These are phyloP conservation scores for Sarocladiaceae sp. DNA, from an alignment of 2,329 filamentous ascomycete species.

Conservation along the genomic window DNA sequence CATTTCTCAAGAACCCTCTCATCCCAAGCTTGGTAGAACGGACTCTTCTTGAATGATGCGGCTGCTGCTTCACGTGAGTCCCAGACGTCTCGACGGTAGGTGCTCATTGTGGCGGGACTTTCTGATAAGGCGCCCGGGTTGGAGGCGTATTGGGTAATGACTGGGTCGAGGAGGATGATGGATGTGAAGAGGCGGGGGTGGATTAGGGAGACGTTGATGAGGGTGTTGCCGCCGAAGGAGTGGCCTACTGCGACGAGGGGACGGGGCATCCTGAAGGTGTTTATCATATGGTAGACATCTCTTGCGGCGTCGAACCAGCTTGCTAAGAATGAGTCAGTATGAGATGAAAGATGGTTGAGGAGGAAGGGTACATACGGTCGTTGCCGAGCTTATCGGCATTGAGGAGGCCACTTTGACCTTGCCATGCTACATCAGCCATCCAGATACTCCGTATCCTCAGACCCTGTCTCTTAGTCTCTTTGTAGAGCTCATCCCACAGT, in stretches of 20 bases:
- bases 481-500: conserved; percentile 78
- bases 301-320: conserved; percentile 82
- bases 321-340: conserved; percentile 41
- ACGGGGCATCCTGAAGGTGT: conserved; percentile 73
- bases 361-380: conserved; percentile 59
- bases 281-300: conserved; percentile 81
- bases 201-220: conserved; percentile 67
- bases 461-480: conserved; percentile 49
- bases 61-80: conserved; percentile 67
- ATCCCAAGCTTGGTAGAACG: conserved; percentile 82
- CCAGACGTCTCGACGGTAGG: conserved; percentile 76
- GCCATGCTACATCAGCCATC: conserved; percentile 85
- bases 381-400: conserved; percentile 77
- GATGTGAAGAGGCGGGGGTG: conserved; percentile 77
- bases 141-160: conserved; percentile 53
- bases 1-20: conserved; percentile 63
- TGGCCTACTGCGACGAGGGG: conserved; percentile 84
- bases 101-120: conserved; percentile 56
- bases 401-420: conserved; percentile 72
- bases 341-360: background rate
- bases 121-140: conserved; percentile 28
- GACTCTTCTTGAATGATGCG: conserved; percentile 57
- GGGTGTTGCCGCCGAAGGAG: conserved; percentile 76
- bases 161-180: conserved; percentile 79
- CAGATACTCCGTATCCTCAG: conserved; percentile 77